These are phyloP conservation scores for Podospora pseudocomata DNA, from an alignment of 495 filamentous ascomycete species.

Conservation along the genomic window DNA sequence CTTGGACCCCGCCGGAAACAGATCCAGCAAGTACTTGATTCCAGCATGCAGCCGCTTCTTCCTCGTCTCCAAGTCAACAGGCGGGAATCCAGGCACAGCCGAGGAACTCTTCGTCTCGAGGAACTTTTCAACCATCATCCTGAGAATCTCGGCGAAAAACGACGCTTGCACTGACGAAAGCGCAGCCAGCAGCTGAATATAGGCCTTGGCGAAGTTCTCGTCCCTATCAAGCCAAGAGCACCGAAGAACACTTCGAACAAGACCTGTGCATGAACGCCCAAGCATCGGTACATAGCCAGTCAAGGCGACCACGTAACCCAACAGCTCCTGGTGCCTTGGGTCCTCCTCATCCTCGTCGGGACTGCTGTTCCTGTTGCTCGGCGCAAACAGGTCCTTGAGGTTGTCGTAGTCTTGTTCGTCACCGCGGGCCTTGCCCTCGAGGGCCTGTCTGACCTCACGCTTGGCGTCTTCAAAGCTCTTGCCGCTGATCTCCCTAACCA, in stretches of 20 bases:
- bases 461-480: slow-evolving; percentile 54
- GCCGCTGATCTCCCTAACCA: slow-evolving; percentile 51
- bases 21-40: slow-evolving; percentile 67
- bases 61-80: slow-evolving; percentile 55
- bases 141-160: slow-evolving; percentile 53
- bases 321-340: slow-evolving; percentile 50
- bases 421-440: slow-evolving; percentile 62
- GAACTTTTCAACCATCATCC: slow-evolving; percentile 78
- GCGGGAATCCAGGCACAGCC: slow-evolving; percentile 56
- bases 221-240: slow-evolving; percentile 84
- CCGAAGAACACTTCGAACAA: slow-evolving; percentile 69
- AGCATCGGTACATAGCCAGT: slow-evolving; percentile 68
- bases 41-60: slow-evolving; percentile 69
- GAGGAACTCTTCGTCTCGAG: slow-evolving; percentile 48
- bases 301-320: slow-evolving; percentile 72
- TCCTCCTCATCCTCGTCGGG: slow-evolving; percentile 31
- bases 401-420: slow-evolving; percentile 70
- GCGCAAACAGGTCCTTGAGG: slow-evolving; percentile 64
- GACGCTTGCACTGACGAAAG: slow-evolving; percentile 74
- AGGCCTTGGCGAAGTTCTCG: slow-evolving; percentile 73
- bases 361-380: slow-evolving; percentile 40
- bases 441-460: slow-evolving; percentile 69
- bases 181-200: slow-evolving; percentile 73
- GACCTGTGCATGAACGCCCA: slow-evolving; percentile 63
- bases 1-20: slow-evolving; percentile 69